Evolutionary conservation across 257 asterid genomes (phyloP), one percentile per base, ranked within the genome.

Genomic region (Ballota nigra): DNA sequence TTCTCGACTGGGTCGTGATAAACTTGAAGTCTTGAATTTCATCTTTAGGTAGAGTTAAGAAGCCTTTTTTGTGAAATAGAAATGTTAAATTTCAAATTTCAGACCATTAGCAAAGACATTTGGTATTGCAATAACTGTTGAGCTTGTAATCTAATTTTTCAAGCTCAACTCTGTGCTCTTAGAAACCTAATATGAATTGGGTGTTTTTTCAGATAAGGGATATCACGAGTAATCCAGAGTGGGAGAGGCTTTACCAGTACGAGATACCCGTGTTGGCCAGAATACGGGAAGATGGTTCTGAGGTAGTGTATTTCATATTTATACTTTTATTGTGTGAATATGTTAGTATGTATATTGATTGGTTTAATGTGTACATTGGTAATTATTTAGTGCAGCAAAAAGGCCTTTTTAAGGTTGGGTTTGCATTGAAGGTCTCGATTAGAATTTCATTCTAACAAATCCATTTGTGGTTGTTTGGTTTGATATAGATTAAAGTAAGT

Each of bases 231-330:
- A 84, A 91, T 80, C 83, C 96, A 5, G 87, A 87, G 55, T 93
- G 97, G 98, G 96, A 93, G 85, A 89, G 66, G 81, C 96, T 89
- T 74, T 94, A 85, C 82, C 97, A 94, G 77, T 91, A 91, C 69
- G 99, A 94, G 86, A 94, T 94, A 78, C 97, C 97, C 8, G 97
- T 94, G 74, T 75, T 94, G 84, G 95, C 95, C 38, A 81, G 86
- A 80, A 69, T 94, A 53, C 82, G 78, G 23, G 81, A 86, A 64
- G 97, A 94, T 77, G 97, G 97, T 71, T 79, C 84, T 1, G 97
- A 94, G 95, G 98, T 91, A 47, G 71, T 43, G 6, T 43, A 13
- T 43, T 60, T 15, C 29, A 1, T 26, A 1, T 26, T 1, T 26
- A 26, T 15, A 2, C 18, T 60, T 24, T 18, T n/a, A 18, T 52